These are phyloP conservation scores for Rhynchospora pubera DNA, from an alignment of 176 grass and related monocot species.

Conservation along the genomic window DNA sequence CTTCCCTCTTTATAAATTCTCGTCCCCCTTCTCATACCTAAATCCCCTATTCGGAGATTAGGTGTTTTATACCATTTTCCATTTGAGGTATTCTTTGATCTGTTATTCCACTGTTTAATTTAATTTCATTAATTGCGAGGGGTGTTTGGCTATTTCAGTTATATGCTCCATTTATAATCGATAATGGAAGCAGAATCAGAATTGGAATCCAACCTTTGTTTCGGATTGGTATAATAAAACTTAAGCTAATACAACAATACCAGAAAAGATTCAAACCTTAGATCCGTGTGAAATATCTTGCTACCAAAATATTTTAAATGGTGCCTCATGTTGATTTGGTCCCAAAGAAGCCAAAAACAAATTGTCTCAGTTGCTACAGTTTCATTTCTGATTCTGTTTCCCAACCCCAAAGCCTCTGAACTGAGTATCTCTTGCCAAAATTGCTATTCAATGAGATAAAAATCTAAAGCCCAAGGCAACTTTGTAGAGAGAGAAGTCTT, in stretches of 20 bases:
- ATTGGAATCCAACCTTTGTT: neutral
- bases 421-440: neutral
- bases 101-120: constrained; percentile 8
- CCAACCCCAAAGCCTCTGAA: neutral
- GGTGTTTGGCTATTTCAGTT: neutral
- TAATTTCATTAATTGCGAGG: constrained; percentile 5
- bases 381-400: constrained; percentile 10
- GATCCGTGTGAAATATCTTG: neutral
- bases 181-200: neutral
- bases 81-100: constrained; percentile 15
- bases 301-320: neutral
- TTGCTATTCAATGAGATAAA: neutral
- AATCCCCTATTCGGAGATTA: constrained; percentile 34
- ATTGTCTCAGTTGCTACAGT: neutral
- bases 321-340: neutral
- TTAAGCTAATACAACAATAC: neutral
- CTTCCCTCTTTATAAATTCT: constrained; percentile 12
- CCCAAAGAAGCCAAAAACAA: neutral
- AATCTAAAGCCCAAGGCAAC: constrained; percentile 17
- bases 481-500: neutral
- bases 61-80: constrained; percentile 24
- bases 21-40: neutral
- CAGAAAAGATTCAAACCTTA: neutral
- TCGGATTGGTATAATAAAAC: neutral
- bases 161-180: neutral